phyloP scores from a whole-genome alignment of 352 stramenopile genomes.

The Achlya hypogyna region DNA sequence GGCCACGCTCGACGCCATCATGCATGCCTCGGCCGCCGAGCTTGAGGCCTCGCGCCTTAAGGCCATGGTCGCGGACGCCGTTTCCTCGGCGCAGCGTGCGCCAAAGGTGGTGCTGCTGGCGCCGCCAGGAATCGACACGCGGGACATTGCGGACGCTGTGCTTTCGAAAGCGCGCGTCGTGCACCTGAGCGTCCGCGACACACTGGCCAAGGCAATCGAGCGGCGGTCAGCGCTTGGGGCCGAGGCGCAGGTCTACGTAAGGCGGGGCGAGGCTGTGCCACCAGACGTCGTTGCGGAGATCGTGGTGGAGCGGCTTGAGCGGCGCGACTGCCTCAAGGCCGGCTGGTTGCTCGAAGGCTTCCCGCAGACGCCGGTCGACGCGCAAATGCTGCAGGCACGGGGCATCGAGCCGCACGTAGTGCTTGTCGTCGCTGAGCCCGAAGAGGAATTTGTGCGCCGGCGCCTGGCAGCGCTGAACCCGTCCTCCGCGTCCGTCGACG shows the following conservation, averaged over 20 bases:
- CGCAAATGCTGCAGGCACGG: constrained; percentile 39
- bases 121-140: background rate
- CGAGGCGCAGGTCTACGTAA: constrained; percentile 89
- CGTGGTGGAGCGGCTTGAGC: constrained; percentile 74
- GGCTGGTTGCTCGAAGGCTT: constrained; percentile 94
- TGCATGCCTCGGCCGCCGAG: constrained; percentile 11
- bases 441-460: constrained; percentile 89
- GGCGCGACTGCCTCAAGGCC: constrained; percentile 50
- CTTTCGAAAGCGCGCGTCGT: constrained; percentile 75
- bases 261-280: constrained; percentile 84
- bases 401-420: constrained; percentile 86
- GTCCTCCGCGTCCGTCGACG: constrained; percentile 52
- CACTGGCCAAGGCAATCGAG: constrained; percentile 84
- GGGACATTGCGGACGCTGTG: background rate
- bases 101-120: constrained; percentile 73
- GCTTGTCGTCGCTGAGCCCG: constrained; percentile 90
- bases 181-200: constrained; percentile 91
- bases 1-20: background rate
- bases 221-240: constrained; percentile 35
- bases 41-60: background rate
- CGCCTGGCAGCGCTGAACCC: constrained; percentile 88
- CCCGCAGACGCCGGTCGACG: constrained; percentile 82
- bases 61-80: background rate
- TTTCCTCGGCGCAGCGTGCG: background rate
- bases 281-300: constrained; percentile 92